These are phyloP conservation scores for Termitomyces sp. DNA, from an alignment of 768 basidiomycete species.

Conservation along the genomic window DNA sequence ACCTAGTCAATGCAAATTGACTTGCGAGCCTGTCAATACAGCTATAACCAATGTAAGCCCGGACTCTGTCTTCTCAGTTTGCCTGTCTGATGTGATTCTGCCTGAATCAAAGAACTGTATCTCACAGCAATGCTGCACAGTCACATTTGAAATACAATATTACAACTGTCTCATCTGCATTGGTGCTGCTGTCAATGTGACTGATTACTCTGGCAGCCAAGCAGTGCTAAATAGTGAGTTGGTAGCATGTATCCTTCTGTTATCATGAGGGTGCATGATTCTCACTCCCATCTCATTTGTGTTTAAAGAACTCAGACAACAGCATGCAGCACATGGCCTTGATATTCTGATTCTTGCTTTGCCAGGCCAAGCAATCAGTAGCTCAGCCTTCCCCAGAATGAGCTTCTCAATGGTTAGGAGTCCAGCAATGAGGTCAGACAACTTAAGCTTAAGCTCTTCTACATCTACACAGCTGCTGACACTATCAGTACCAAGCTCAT, in stretches of 20 bases:
- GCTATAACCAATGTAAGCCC: conserved; percentile 15
- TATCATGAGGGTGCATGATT: too few relatives aligned
- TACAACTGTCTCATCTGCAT: conserved; percentile 38
- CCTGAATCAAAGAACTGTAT: conserved; percentile 19
- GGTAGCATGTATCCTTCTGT: neutral
- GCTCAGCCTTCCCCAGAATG: neutral
- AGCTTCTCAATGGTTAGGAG: neutral
- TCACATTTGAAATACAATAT: conserved; percentile 30
- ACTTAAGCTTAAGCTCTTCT: neutral
- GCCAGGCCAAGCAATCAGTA: neutral
- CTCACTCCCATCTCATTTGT: neutral
- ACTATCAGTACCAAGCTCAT: neutral
- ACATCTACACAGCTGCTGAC: neutral
- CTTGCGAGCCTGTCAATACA: conserved; percentile 23
- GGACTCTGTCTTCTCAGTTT: neutral
- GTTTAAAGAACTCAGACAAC: neutral
- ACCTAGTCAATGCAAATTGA: conserved; percentile 25
- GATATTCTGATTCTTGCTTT: neutral
- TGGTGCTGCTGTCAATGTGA: conserved; percentile 16
- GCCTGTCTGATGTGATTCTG: neutral
- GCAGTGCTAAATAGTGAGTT: conserved; percentile 8
- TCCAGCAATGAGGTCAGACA: neutral
- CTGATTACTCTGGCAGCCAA: conserved; percentile 25
- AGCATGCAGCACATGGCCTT: neutral
- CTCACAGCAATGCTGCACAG: conserved; percentile 30